Conservation (phyloP, 1,284 basidiomycete genomes). For the Ceratobasidium sp. region DNA sequence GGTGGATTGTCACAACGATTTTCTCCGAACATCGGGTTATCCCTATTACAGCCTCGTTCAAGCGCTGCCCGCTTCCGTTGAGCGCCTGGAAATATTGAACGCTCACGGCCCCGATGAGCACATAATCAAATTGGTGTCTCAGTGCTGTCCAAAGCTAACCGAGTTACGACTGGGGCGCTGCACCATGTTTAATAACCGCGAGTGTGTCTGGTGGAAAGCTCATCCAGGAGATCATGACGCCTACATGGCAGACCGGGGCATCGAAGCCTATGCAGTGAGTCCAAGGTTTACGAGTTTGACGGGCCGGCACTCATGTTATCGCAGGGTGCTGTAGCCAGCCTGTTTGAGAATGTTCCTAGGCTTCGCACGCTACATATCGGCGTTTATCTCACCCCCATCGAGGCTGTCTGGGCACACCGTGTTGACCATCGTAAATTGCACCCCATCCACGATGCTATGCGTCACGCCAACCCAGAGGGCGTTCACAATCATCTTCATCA, state of each 20-base stretch:
- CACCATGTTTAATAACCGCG: slow-evolving; percentile 41
- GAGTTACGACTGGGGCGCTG: slow-evolving; percentile 39
- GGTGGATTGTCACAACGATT: slow-evolving; percentile 42
- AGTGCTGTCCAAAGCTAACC: slow-evolving; percentile 22
- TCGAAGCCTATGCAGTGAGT: slow-evolving; percentile 42
- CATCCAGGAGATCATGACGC: slow-evolving; percentile 44
- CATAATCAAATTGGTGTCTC: slow-evolving; percentile 28
- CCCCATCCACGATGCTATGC: slow-evolving; percentile 33
- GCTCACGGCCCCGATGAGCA: slow-evolving; percentile 43
- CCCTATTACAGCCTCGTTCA: slow-evolving; percentile 29
- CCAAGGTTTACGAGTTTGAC: no score
- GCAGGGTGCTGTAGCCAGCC: slow-evolving; percentile 35
- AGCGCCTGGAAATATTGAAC: slow-evolving; percentile 33
- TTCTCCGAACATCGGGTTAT: slow-evolving; percentile 21
- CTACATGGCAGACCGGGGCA: slow-evolving; percentile 43
- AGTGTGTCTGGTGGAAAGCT: slow-evolving; percentile 43
- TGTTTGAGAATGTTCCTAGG: slow-evolving; percentile 25
- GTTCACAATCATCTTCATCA: slow-evolving; percentile 43
- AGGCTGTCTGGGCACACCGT: slow-evolving; percentile 42
- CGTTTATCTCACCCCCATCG: slow-evolving; percentile 43
- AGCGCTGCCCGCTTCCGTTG: slow-evolving; percentile 13
- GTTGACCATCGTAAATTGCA: slow-evolving; percentile 38
- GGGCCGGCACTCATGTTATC: background rate
- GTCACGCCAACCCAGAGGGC: slow-evolving; percentile 37
- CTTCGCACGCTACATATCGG: slow-evolving; percentile 34